Percentiles rank a stretch among this genome's conserved stretches.
Conservation (phyloP, 441 rosid genomes). For the Kokia cookei region DNA sequence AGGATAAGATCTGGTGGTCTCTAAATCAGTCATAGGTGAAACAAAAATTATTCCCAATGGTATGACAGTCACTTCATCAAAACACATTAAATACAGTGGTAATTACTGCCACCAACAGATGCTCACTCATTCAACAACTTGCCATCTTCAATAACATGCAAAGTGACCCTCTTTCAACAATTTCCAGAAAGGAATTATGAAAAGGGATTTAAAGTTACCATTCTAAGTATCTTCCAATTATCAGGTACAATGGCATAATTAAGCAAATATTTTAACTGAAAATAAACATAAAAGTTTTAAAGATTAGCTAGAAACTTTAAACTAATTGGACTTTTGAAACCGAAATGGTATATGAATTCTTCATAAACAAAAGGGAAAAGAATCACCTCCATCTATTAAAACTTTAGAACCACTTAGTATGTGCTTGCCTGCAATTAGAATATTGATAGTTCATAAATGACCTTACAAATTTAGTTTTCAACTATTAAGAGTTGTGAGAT, state of each 20-base stretch:
- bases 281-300: background rate
- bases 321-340: background rate
- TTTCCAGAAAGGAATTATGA: background rate
- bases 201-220: background rate
- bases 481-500: background rate
- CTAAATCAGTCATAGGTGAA: background rate
- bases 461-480: background rate
- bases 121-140: background rate
- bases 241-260: background rate
- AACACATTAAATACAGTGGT: background rate
- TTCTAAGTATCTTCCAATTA: background rate
- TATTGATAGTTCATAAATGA: background rate
- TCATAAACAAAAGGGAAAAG: background rate
- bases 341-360: background rate
- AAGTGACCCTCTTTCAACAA: background rate
- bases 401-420: background rate
- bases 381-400: background rate
- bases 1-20: background rate
- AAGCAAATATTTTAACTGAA: background rate
- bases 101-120: background rate
- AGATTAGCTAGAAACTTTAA: background rate
- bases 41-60: background rate
- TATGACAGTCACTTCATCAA: background rate
- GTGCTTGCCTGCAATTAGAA: background rate
- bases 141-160: background rate